Base-by-base conservation (phyloP, 2,329 filamentous ascomycete species). In the Trichoderma atrobrunneum region DNA sequence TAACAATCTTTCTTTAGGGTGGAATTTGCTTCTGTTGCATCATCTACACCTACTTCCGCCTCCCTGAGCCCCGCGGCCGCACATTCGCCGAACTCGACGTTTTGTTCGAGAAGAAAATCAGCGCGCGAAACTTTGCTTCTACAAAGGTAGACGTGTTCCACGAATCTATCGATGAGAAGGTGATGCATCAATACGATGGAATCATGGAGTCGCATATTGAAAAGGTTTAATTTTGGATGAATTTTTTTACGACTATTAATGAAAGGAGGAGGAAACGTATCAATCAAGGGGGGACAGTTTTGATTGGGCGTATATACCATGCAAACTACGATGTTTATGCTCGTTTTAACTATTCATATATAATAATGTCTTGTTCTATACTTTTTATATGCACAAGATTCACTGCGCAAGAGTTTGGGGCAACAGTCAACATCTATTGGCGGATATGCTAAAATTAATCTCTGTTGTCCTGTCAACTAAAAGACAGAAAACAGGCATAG, bases 51-150 rank as follows among this genome's bases (percentile, higher is more conserved):
- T 82, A 79, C 74, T 82, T 82, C 74, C 79, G 81, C 39, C 75
- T 82, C 0, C 94, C 94, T 0, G 94, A 97, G 79, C 93, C 94
- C 0, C 85, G 84, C 4, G 94, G 93, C 11, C 89, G 94, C 56
- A 92, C 92, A 0, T 97, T 95, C 78, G 94, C 93, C 7, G 94
- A 97, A 81, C 84, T 97, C 71, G 94, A 97, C 80, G 78, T 97
- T 63, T 85, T 97, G 63, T 97, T 97, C 77, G 93, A 97, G 83
- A 87, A 88, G 73, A 84, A 87, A 1, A 84, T 95, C 26, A 87
- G 87, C 75, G 92, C 93, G 7, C 86, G 93, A 76, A 91, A 94
- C 77, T 97, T 96, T 79, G 87, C 89, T 10, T 78, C 79, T 28
- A 88, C 88, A 2, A 77, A 87, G 72, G 87, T 89, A 10, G 84